phyloP scores from a whole-genome alignment of 2,329 filamentous ascomycete species.

The Trichoderma atrobrunneum region DNA sequence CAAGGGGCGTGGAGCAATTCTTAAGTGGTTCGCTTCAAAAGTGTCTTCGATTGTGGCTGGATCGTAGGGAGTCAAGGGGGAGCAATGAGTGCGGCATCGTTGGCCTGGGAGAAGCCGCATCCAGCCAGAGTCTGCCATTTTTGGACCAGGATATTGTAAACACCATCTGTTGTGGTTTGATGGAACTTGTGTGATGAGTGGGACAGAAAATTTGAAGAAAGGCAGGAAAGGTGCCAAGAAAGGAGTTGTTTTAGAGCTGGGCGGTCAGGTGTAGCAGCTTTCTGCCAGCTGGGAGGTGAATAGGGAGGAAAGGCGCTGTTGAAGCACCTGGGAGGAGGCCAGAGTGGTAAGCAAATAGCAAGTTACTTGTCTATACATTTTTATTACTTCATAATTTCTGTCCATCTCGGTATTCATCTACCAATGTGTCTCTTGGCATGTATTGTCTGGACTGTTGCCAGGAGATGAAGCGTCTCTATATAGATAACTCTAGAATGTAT shows the following conservation, averaged over 20 bases:
- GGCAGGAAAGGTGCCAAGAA: neutral
- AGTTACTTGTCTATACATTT: neutral
- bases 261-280: neutral
- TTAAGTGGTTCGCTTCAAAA: neutral
- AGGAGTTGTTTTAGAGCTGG: neutral
- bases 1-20: neutral
- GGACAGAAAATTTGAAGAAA: neutral
- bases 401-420: neutral
- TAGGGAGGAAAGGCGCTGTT: neutral
- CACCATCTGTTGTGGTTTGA: neutral
- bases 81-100: slow-evolving; percentile 24
- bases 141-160: neutral
- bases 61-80: neutral
- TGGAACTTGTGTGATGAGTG: neutral
- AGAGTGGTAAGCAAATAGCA: neutral
- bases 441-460: neutral
- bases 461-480: neutral
- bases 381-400: neutral
- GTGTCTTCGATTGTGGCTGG: neutral
- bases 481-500: neutral
- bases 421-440: neutral
- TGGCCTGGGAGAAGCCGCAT: slow-evolving; percentile 27
- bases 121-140: slow-evolving; percentile 27
- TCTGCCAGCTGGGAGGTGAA: neutral
- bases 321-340: neutral